A percentile compares a stretch with the other conserved stretches of the same genome.
Evolutionary conservation across 495 filamentous ascomycete genomes (phyloP).

Genomic region (Penicillium simplicissimum): DNA sequence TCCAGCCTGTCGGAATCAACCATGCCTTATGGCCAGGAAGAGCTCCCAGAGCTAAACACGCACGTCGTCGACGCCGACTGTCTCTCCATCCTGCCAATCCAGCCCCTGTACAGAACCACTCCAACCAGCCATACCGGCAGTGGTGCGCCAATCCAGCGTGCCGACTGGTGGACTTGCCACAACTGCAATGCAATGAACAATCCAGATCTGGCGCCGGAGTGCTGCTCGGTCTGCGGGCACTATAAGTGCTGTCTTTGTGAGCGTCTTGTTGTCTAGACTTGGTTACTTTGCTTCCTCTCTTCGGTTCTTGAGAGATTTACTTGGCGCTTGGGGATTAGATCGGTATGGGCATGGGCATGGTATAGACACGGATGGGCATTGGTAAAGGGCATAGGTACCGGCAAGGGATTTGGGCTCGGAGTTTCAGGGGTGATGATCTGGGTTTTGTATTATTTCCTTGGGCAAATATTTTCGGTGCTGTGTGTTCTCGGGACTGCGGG

Average conservation of each 20-base stretch:
- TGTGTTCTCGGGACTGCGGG: too few relatives aligned
- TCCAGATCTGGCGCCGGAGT: slow-evolving; percentile 11
- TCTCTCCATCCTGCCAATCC: neutral
- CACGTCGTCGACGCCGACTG: neutral
- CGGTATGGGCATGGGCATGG: neutral
- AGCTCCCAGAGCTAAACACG: neutral
- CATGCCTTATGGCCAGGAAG: neutral
- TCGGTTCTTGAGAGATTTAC: neutral
- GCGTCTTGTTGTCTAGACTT: neutral
- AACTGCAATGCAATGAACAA: slow-evolving; percentile 3
- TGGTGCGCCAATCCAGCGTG: neutral
- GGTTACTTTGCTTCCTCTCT: neutral
- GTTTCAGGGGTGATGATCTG: neutral
- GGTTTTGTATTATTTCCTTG: too few relatives aligned
- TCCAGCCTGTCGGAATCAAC: neutral
- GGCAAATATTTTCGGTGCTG: too few relatives aligned
- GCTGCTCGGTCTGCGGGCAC: slow-evolving; percentile 14
- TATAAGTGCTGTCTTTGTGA: neutral
- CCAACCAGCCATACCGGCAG: neutral
- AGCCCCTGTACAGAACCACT: neutral
- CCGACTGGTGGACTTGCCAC: slow-evolving; percentile 11
- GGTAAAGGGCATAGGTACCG: neutral
- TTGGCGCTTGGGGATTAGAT: neutral
- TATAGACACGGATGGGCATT: neutral
- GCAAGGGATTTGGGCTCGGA: neutral